Evolutionary conservation across 2,329 filamentous ascomycete genomes (phyloP), one percentile per base, ranked within the genome.

Genomic region (Lasiodiplodia gonubiensis): DNA sequence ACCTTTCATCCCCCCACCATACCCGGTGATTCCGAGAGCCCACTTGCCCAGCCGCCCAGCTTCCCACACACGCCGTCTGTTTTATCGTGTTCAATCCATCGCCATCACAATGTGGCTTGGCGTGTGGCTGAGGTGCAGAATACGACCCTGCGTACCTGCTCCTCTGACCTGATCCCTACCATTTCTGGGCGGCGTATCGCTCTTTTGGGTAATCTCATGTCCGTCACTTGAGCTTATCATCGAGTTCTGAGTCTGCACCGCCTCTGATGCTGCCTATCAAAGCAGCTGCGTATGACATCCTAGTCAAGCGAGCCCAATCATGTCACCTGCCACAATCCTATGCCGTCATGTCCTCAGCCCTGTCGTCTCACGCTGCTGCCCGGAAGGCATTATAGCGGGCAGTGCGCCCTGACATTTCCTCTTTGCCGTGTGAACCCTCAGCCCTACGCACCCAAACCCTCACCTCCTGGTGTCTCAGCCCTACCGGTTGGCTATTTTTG

Each of bases 101-200:
- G 23, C 42, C 27, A 23, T 25, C 59, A 18, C 21, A 7, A 42
- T 14, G 0, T n/a, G 8, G 4, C 57, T 61, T 61, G 57, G 42
- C 46, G 27, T 63, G 59, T 63, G 59, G 59, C 59, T 63, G 59
- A 51, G 59, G n/a, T 61, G 57, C 27, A 27, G 25, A 33, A 63
- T 63, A 63, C 59, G 59, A 63, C 46, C 46, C 25, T 48, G 33
- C 30, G 46, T 46, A 25, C 37, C 59, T 46, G 37, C 59, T 51
- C 42, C 59, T 8, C 5, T 18, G 8, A 14, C 30, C 42, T 11
- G 46, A 25, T 35, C 46, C 46, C 14, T 51, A 14, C 59, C 46
- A 2, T 23, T 51, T 51, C 21, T 12, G 49, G 42, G 14, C 30
- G 59, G 59, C 46, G 18, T 25, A 7, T 37, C 11, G 27, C 59